Evolutionary conservation across 805 yeast species (phyloP).

Genomic region (Metschnikowia gruessii): DNA sequence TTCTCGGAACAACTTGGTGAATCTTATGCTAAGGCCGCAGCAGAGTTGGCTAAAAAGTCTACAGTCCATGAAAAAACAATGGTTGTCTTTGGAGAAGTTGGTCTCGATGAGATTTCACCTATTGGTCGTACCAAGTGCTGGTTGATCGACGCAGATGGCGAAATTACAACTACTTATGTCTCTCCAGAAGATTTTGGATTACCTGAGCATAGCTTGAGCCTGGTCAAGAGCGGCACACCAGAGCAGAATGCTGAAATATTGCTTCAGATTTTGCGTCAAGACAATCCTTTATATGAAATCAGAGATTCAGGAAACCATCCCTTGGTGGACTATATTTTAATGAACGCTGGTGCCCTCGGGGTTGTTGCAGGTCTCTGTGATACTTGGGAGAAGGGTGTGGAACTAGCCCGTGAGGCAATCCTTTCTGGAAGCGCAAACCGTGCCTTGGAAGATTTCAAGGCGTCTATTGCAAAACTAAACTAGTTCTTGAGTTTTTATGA

Average conservation of each 20-base stretch:
- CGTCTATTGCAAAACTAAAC: neutral
- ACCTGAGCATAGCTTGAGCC: constrained; percentile 61
- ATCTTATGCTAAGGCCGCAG: constrained; percentile 80
- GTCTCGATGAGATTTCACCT: constrained; percentile 92
- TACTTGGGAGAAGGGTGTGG: constrained; percentile 77
- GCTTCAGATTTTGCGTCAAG: constrained; percentile 42
- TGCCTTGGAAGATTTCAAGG: constrained; percentile 54
- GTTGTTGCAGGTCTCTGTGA: constrained; percentile 67
- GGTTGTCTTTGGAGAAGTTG: constrained; percentile 91
- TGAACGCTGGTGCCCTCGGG: constrained; percentile 87
- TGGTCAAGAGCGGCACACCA: constrained; percentile 85
- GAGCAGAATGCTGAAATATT: constrained; percentile 71
- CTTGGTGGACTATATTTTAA: constrained; percentile 80
- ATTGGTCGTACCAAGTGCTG: constrained; percentile 79
- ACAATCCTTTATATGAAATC: constrained; percentile 46
- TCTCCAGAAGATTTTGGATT: constrained; percentile 81
- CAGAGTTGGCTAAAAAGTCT: constrained; percentile 51
- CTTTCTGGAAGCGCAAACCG: constrained; percentile 60
- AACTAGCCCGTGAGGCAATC: constrained; percentile 66
- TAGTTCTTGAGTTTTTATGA: neutral
- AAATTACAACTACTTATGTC: constrained; percentile 43
- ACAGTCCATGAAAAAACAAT: constrained; percentile 55
- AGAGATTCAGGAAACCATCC: constrained; percentile 47
- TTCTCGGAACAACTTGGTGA: constrained; percentile 75
- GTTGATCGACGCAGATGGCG: constrained; percentile 51